Evolutionary conservation across 352 stramenopile genomes (phyloP).

Genomic region (Porosira glacialis): DNA sequence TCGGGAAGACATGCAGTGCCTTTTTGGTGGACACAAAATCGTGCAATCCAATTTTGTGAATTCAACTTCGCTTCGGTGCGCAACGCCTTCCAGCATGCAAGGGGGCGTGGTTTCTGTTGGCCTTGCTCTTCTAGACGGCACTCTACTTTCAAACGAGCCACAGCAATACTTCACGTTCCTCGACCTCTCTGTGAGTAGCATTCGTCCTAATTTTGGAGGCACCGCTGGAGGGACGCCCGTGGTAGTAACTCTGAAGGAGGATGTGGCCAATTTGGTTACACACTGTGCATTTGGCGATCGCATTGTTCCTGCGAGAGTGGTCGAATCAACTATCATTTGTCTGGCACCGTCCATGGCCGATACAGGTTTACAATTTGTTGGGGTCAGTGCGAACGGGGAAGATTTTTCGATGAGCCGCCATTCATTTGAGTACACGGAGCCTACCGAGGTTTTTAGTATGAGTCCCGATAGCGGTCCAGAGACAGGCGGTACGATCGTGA

Average conservation of each 20-base stretch:
- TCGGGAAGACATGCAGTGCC: constrained; percentile 36
- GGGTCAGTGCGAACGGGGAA: constrained; percentile 34
- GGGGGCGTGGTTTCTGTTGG: constrained; percentile 21
- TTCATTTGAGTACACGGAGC: constrained; percentile 38
- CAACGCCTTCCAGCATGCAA: background rate
- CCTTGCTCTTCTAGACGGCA: constrained; percentile 21
- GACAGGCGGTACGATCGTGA: constrained; percentile 42
- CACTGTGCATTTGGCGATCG: constrained; percentile 51
- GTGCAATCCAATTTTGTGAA: constrained; percentile 30
- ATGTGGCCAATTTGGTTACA: constrained; percentile 4
- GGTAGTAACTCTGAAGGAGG: constrained; percentile 31
- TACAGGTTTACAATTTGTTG: constrained; percentile 21
- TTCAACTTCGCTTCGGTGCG: constrained; percentile 33
- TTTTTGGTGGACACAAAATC: constrained; percentile 20
- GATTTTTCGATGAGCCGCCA: constrained; percentile 34
- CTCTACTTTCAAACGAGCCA: constrained; percentile 6
- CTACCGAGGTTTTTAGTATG: constrained; percentile 38
- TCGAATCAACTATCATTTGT: constrained; percentile 26
- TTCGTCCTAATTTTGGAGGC: constrained; percentile 57
- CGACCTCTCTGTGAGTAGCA: constrained; percentile 45
- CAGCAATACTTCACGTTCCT: constrained; percentile 25
- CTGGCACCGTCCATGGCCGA: constrained; percentile 15
- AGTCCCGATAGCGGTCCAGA: constrained; percentile 36
- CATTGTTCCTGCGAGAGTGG: constrained; percentile 20
- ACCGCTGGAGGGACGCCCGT: constrained; percentile 64